Conservation (phyloP, 371 early-diverging fungal genomes). For the Furculomyces boomerangus region DNA sequence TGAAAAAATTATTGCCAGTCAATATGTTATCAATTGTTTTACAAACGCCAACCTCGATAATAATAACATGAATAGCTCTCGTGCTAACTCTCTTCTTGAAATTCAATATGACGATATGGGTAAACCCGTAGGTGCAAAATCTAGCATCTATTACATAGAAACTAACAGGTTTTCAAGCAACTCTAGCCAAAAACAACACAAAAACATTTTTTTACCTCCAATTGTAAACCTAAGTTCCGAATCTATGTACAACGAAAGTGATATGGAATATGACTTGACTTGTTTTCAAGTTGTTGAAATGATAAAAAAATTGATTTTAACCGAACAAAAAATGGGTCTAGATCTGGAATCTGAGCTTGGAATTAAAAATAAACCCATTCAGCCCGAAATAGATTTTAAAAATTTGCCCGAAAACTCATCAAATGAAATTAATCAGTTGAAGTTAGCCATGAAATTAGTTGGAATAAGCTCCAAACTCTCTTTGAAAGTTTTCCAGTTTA, state of each 20-base stretch:
- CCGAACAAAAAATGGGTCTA: background rate
- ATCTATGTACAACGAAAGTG: background rate
- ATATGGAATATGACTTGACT: background rate
- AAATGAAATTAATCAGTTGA: background rate
- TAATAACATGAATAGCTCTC: conserved; percentile 1
- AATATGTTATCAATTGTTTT: background rate
- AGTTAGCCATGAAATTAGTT: background rate
- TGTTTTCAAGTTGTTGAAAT: background rate
- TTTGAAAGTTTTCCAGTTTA: background rate
- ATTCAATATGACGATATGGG: background rate
- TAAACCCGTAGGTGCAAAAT: background rate
- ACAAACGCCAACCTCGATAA: background rate
- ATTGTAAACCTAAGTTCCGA: background rate
- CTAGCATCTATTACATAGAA: background rate
- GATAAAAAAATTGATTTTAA: background rate
- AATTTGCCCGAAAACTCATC: background rate
- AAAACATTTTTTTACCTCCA: background rate
- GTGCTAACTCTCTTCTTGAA: background rate
- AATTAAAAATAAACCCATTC: background rate
- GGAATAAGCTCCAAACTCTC: background rate
- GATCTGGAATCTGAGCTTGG: background rate
- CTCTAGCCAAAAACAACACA: background rate
- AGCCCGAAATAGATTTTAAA: background rate
- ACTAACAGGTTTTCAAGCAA: background rate
- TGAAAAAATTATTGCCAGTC: background rate